Conservation (phyloP, 352 stramenopile species). For the Phytophthora ohioensis region DNA sequence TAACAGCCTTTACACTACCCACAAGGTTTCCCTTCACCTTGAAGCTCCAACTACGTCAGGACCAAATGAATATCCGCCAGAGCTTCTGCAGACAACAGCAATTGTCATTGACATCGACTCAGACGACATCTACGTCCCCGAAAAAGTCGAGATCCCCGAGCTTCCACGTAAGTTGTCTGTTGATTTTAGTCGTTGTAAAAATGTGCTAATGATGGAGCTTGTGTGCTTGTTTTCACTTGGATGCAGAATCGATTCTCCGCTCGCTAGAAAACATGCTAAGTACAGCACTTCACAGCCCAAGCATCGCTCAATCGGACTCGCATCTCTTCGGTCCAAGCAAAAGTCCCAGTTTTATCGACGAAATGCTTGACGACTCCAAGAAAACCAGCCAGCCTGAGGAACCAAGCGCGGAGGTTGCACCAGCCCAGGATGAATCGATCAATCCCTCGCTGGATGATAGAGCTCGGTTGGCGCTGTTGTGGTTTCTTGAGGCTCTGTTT, state of each 20-base stretch:
- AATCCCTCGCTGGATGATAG: slow-evolving; percentile 31
- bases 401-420: slow-evolving; percentile 10
- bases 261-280: slow-evolving; percentile 55
- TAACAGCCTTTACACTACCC: slow-evolving; percentile 77
- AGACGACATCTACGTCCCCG: slow-evolving; percentile 74
- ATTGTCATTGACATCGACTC: slow-evolving; percentile 75
- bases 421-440: background rate
- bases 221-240: slow-evolving; percentile 4
- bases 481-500: slow-evolving; percentile 72
- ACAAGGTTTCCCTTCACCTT: slow-evolving; percentile 60
- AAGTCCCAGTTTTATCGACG: slow-evolving; percentile 35
- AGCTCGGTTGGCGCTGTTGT: slow-evolving; percentile 54
- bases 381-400: slow-evolving; percentile 1
- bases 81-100: slow-evolving; percentile 57
- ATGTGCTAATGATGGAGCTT: slow-evolving; percentile 3
- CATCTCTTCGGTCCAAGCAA: slow-evolving; percentile 50
- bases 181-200: background rate
- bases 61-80: slow-evolving; percentile 42
- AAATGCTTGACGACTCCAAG: slow-evolving; percentile 34
- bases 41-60: slow-evolving; percentile 18
- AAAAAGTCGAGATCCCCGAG: slow-evolving; percentile 71
- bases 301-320: slow-evolving; percentile 56
- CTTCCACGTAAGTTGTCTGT: slow-evolving; percentile 59
- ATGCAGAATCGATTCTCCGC: slow-evolving; percentile 64
- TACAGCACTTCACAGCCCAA: slow-evolving; percentile 46